These are phyloP conservation scores for Fusarium sp. DNA, from an alignment of 2,329 filamentous ascomycete species.

Conservation along the genomic window DNA sequence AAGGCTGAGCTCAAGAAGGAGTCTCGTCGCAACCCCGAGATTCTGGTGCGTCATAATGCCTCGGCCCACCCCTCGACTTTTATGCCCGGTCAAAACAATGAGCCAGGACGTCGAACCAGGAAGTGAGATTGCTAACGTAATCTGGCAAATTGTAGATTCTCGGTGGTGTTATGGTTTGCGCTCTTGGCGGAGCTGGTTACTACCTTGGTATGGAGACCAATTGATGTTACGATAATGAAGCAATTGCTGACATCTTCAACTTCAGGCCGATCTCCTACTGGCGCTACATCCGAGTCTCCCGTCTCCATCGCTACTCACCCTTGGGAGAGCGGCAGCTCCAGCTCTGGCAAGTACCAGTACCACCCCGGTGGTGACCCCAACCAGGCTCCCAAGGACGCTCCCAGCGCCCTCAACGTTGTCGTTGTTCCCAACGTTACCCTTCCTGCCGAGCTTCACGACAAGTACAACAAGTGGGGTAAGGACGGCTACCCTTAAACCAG, in stretches of 20 bases:
- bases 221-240: constrained; percentile 11
- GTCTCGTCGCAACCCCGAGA: constrained; percentile 67
- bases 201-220: constrained; percentile 75
- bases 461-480: constrained; percentile 99
- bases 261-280: constrained; percentile 85
- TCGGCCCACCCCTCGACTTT: constrained; percentile 32
- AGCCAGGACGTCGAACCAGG: constrained; percentile 2
- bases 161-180: constrained; percentile 88
- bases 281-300: constrained; percentile 81
- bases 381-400: constrained; percentile 85
- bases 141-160: constrained; percentile 75
- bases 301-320: constrained; percentile 88
- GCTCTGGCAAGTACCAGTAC: constrained; percentile 78
- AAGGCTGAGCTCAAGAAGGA: constrained; percentile 68
- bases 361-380: constrained; percentile 86
- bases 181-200: constrained; percentile 89
- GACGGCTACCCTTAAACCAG: constrained; percentile 79
- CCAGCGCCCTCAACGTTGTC: constrained; percentile 94
- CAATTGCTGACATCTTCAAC: constrained; percentile 44
- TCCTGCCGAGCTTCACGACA: constrained; percentile 93
- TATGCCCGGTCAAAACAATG: constrained; percentile 18
- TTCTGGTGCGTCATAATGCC: constrained; percentile 59
- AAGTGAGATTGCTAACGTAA: constrained; percentile 33
- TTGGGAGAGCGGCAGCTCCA: constrained; percentile 79
- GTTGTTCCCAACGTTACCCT: constrained; percentile 94